Evolutionary conservation across 257 asterid species (phyloP).

Genomic region (Solanum dulcamara): DNA sequence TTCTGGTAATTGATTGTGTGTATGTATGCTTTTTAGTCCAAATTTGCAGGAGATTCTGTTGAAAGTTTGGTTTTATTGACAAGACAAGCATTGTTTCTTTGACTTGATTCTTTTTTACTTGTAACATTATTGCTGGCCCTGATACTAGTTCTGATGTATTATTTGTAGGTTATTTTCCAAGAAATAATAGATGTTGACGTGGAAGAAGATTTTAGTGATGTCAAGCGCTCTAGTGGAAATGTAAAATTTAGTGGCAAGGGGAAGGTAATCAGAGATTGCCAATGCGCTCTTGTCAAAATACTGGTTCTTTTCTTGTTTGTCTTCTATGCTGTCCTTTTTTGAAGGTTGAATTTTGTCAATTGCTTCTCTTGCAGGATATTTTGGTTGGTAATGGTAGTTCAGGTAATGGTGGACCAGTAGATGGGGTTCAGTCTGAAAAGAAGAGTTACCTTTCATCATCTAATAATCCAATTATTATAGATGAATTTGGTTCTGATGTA

Average conservation of each 20-base stretch:
- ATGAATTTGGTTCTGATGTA: slow-evolving; percentile 28
- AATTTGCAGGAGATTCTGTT: background rate
- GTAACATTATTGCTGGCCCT: background rate
- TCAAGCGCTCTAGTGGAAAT: slow-evolving; percentile 18
- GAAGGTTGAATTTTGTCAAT: background rate
- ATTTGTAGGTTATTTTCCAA: slow-evolving; percentile 40
- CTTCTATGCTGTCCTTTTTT: background rate
- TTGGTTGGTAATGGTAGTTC: slow-evolving; percentile 9
- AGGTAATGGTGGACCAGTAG: slow-evolving; percentile 11
- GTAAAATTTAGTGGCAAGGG: slow-evolving; percentile 37
- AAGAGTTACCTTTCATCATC: slow-evolving; percentile 17
- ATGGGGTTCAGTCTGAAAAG: slow-evolving; percentile 11
- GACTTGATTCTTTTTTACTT: background rate
- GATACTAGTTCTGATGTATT: slow-evolving; percentile 2
- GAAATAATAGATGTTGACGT: slow-evolving; percentile 71
- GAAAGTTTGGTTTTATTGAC: background rate
- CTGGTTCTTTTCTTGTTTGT: background rate
- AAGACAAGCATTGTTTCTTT: background rate
- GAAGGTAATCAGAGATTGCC: slow-evolving; percentile 36
- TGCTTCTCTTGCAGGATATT: slow-evolving; percentile 22
- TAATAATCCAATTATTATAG: slow-evolving; percentile 18
- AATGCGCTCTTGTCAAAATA: background rate
- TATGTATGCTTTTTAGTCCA: background rate
- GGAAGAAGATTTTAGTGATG: slow-evolving; percentile 47
- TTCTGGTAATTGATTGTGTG: background rate